These are phyloP conservation scores for Ophiostoma himal-ulmi DNA, from an alignment of 2,329 filamentous ascomycete genomes.

Conservation along the genomic window DNA sequence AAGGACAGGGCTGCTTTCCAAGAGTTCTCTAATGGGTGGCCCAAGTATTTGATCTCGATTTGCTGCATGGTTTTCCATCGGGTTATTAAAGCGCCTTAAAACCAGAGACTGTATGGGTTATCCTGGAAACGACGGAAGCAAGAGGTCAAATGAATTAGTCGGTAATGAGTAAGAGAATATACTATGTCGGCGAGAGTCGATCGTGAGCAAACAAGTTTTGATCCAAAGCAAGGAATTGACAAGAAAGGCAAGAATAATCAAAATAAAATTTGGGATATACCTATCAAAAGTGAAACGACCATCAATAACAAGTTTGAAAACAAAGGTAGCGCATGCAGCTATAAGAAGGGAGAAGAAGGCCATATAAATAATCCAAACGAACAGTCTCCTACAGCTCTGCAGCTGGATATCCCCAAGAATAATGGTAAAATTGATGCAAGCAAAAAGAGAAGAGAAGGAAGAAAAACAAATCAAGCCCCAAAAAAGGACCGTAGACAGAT, in stretches of 20 bases:
- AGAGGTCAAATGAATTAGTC: not conserved
- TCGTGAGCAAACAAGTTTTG: not conserved
- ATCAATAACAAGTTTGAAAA: not conserved
- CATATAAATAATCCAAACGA: not conserved
- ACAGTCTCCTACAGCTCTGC: not conserved
- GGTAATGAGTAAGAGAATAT: not conserved
- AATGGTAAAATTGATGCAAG: not conserved
- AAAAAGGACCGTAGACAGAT: not conserved
- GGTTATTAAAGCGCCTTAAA: not conserved
- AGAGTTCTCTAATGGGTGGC: not conserved
- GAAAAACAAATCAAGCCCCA: not conserved
- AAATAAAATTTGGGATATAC: constrained; percentile 6
- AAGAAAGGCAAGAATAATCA: not conserved
- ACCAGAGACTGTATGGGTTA: not conserved
- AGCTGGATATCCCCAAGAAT: constrained; percentile 3
- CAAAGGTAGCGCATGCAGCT: not conserved
- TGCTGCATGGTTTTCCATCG: not conserved
- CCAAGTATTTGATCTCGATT: not conserved
- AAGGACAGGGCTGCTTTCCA: not conserved
- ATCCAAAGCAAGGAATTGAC: not conserved
- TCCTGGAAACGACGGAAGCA: not conserved
- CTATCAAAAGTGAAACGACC: not conserved
- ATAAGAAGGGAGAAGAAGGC: not conserved
- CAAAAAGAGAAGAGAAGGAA: not conserved
- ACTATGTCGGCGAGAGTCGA: not conserved